Percentiles rank a stretch among this genome's conserved stretches.
These are phyloP conservation scores for Linnemannia schmuckeri DNA, from an alignment of 192 early-diverging fungal species.

Conservation along the genomic window DNA sequence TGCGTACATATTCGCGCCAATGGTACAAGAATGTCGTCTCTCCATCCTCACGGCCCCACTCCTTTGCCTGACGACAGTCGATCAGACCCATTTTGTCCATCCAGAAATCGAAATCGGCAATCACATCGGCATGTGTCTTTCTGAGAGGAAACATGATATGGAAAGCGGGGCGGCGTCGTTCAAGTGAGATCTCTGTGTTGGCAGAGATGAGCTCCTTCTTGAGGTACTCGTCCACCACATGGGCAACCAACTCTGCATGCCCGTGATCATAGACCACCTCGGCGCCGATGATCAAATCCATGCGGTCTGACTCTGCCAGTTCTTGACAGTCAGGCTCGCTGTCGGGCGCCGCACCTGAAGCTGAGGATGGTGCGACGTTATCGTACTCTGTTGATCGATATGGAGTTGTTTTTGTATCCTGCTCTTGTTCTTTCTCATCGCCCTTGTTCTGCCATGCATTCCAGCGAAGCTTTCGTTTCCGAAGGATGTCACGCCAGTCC, in stretches of 20 bases:
- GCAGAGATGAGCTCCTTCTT: slow-evolving; percentile 34
- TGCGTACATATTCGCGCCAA: slow-evolving; percentile 53
- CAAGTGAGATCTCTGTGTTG: background rate
- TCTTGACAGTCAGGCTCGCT: background rate
- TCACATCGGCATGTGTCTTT: slow-evolving; percentile 59
- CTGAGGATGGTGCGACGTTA: background rate
- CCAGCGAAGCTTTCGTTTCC: slow-evolving; percentile 31
- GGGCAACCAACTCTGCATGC: slow-evolving; percentile 63
- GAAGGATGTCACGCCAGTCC: slow-evolving; percentile 54
- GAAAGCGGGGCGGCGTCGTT: slow-evolving; percentile 44
- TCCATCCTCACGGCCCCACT: slow-evolving; percentile 55
- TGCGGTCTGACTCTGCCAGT: slow-evolving; percentile 26
- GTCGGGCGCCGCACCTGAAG: background rate
- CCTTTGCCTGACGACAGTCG: slow-evolving; percentile 37
- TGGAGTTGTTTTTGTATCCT: background rate
- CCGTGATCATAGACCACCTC: slow-evolving; percentile 69
- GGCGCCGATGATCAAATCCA: slow-evolving; percentile 61
- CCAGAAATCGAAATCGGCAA: slow-evolving; percentile 61
- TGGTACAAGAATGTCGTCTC: slow-evolving; percentile 54
- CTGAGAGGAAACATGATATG: slow-evolving; percentile 69
- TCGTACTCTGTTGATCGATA: slow-evolving; percentile 35
- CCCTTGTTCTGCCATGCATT: slow-evolving; percentile 18
- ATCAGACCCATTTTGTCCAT: slow-evolving; percentile 60
- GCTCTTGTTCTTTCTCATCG: background rate
- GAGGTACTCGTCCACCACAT: slow-evolving; percentile 60